Evolutionary conservation across 352 stramenopile genomes (phyloP).

Genomic region (Pythium graminicola): DNA sequence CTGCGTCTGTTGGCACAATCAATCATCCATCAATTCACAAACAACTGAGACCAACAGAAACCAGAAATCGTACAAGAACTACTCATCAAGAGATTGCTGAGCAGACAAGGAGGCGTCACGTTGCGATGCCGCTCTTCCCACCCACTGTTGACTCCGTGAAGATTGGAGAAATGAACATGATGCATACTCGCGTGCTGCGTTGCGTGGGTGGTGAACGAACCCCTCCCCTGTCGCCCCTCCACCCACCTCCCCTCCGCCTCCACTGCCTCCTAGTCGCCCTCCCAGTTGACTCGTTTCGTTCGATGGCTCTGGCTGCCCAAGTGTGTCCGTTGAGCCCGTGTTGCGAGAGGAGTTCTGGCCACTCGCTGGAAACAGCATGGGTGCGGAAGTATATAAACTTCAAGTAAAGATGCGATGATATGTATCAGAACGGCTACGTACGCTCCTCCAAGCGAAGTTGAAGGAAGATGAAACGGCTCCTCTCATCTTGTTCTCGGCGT

Average conservation of each 20-base stretch:
- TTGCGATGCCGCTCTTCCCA: no score
- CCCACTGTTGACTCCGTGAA: no score
- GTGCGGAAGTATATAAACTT: slow-evolving; percentile 10
- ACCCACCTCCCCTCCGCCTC: slow-evolving; percentile 3
- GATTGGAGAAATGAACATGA: no score
- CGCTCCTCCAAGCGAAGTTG: not conserved
- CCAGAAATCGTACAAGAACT: no score
- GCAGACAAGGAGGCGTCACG: no score
- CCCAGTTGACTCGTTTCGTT: not conserved
- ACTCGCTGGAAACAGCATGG: no score
- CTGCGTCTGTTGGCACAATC: slow-evolving; percentile 1
- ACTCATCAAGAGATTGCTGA: no score
- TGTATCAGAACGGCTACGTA: not conserved
- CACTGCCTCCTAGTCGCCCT: not conserved
- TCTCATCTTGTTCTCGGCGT: not conserved
- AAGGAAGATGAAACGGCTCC: slow-evolving; percentile 4
- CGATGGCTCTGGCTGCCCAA: not conserved
- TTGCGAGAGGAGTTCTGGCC: not conserved
- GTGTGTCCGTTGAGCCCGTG: slow-evolving; percentile 5
- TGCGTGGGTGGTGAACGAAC: no score
- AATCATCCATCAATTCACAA: not conserved
- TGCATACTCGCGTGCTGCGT: not conserved
- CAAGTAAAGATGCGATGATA: slow-evolving; percentile 5
- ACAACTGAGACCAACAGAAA: not conserved
- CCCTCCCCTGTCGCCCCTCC: not conserved